Conservation (phyloP, 176 grass and related monocot species). For the Thinopyrum elongatum region DNA sequence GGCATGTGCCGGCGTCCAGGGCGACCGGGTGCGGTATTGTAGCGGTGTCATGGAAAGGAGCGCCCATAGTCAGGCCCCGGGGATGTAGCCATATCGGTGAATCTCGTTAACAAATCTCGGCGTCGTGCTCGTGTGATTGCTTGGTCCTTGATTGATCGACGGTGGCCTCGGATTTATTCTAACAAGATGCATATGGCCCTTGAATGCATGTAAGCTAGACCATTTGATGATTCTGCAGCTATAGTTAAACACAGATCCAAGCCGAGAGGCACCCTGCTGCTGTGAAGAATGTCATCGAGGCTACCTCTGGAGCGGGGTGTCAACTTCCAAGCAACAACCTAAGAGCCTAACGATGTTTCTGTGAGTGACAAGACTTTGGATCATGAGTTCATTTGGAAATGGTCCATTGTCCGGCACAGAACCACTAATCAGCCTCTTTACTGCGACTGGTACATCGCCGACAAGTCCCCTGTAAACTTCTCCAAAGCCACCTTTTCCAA, state of each 20-base stretch:
- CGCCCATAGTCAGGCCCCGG: too few relatives aligned
- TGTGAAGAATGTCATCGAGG: neutral
- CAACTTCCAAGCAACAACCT: neutral
- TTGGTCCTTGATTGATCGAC: too few relatives aligned
- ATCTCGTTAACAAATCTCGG: too few relatives aligned
- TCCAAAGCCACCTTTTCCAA: neutral
- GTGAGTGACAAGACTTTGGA: neutral
- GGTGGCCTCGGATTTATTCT: too few relatives aligned
- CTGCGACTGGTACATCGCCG: fast-evolving
- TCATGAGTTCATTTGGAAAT: neutral
- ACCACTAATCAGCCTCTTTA: neutral
- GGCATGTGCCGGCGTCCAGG: too few relatives aligned
- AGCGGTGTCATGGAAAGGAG: too few relatives aligned
- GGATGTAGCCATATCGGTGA: too few relatives aligned
- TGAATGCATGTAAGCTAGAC: neutral
- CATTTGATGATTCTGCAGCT: neutral
- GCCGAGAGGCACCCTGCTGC: neutral
- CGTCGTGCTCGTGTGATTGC: too few relatives aligned
- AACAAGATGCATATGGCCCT: too few relatives aligned
- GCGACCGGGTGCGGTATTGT: too few relatives aligned
- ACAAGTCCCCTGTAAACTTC: neutral
- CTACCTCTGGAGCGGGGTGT: neutral
- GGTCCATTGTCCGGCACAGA: fast-evolving
- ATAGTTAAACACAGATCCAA: neutral
- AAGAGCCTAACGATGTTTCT: neutral